phyloP scores from a whole-genome alignment of 495 filamentous ascomycete genomes.

The Venustampulla echinocandica region DNA sequence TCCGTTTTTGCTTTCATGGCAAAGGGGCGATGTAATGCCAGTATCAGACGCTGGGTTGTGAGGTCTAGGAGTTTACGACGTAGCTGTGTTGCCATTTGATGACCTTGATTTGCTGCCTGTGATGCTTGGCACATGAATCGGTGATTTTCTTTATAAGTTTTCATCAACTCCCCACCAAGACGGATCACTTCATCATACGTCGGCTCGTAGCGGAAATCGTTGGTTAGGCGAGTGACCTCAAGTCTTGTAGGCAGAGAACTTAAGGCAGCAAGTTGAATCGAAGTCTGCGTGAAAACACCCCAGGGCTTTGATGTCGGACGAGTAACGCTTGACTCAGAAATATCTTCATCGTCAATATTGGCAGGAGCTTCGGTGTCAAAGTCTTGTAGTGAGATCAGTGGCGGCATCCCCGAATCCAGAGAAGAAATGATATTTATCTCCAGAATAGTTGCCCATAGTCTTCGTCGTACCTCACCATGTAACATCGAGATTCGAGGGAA shows the following conservation, averaged over 20 bases:
- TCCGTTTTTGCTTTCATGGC: conserved; percentile 27
- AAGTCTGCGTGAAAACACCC: conserved; percentile 37
- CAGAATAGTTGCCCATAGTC: conserved; percentile 60
- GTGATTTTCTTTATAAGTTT: conserved; percentile 28
- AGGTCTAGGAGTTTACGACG: conserved; percentile 31
- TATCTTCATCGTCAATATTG: conserved; percentile 42
- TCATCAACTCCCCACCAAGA: conserved; percentile 35
- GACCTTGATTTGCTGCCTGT: not conserved
- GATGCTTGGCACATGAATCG: conserved; percentile 1
- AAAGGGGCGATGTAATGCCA: conserved; percentile 39
- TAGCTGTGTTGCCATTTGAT: not conserved
- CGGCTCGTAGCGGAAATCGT: conserved; percentile 37
- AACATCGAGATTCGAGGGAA: conserved; percentile 36
- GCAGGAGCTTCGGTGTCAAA: conserved; percentile 48
- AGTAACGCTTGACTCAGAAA: conserved; percentile 14
- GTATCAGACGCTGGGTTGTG: conserved; percentile 44
- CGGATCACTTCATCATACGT: conserved; percentile 44
- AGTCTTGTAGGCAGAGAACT: conserved; percentile 40
- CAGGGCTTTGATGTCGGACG: conserved; percentile 2
- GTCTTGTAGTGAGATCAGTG: conserved; percentile 43
- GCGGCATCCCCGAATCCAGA: conserved; percentile 50
- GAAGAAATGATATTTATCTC: conserved; percentile 54
- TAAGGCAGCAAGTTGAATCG: conserved; percentile 42
- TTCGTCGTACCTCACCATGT: conserved; percentile 55
- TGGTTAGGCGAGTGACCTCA: conserved; percentile 40